Conservation (phyloP, 2,329 filamentous ascomycete genomes). For the Proliferodiscus dingleyae region DNA sequence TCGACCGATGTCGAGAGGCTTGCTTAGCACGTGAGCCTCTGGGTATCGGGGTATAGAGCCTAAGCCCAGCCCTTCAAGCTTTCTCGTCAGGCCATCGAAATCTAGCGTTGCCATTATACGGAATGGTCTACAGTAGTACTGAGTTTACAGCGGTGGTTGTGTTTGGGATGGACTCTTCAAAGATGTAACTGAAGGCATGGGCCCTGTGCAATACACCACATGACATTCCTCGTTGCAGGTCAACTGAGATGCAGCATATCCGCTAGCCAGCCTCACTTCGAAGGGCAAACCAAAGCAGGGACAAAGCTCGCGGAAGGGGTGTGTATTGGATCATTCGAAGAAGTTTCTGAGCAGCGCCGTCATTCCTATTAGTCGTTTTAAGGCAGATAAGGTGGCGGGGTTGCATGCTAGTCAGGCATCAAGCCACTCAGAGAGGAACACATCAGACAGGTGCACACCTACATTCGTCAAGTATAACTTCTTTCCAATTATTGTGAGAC, state of each 20-base stretch:
- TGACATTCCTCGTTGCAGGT: too few species aligned
- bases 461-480: background rate
- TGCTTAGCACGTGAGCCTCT: constrained; percentile 8
- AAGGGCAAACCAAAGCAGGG: too few species aligned
- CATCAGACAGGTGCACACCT: background rate
- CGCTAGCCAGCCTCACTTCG: background rate
- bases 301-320: too few species aligned
- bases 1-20: constrained; percentile 13
- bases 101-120: constrained; percentile 4
- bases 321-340: background rate
- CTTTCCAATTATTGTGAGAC: background rate
- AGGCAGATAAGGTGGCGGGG: background rate
- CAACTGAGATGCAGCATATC: too few species aligned
- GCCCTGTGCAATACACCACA: too few species aligned
- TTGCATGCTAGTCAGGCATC: background rate
- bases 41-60: constrained; percentile 7
- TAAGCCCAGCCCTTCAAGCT: constrained; percentile 3
- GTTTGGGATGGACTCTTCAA: too few species aligned
- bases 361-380: background rate
- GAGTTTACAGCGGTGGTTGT: too few species aligned
- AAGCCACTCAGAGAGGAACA: background rate
- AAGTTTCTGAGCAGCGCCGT: background rate
- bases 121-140: too few species aligned
- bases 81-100: constrained; percentile 1
- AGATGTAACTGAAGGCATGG: too few species aligned